These are phyloP conservation scores for Candida namnaoensis DNA, from an alignment of 805 yeast species.

Conservation along the genomic window DNA sequence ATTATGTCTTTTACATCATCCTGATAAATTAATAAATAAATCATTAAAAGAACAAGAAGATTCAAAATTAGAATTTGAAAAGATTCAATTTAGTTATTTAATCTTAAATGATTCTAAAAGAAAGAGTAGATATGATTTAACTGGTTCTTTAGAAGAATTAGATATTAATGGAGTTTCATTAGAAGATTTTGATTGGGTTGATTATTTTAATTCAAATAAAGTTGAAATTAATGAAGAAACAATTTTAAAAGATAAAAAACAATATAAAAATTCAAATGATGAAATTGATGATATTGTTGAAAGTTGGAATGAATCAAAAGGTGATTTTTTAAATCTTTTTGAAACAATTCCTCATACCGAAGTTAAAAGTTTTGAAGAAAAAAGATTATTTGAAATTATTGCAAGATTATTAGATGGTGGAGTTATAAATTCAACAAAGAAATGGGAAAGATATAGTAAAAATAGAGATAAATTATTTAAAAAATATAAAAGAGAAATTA, in stretches of 20 bases:
- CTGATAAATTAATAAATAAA: constrained; percentile 49
- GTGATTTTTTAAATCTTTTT: constrained; percentile 62
- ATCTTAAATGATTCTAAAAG: constrained; percentile 51
- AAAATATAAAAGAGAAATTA: constrained; percentile 39
- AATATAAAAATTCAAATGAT: constrained; percentile 55
- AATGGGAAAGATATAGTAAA: constrained; percentile 44
- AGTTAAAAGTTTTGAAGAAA: constrained; percentile 48
- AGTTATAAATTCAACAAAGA: constrained; percentile 26
- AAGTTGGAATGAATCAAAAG: constrained; percentile 47
- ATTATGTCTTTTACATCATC: constrained; percentile 56
- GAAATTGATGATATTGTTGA: constrained; percentile 56
- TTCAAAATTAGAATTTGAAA: constrained; percentile 42
- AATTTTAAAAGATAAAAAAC: constrained; percentile 59
- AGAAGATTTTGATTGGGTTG: constrained; percentile 46
- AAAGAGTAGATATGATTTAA: constrained; percentile 54
- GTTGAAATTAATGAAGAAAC: constrained; percentile 47
- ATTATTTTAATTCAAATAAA: constrained; percentile 39
- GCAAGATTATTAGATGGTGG: constrained; percentile 31
- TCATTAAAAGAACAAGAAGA: constrained; percentile 22
- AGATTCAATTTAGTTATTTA: constrained; percentile 68
- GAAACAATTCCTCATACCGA: constrained; percentile 77
- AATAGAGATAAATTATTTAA: constrained; percentile 38
- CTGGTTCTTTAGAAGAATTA: constrained; percentile 50
- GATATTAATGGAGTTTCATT: constrained; percentile 20
- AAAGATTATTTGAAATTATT: constrained; percentile 47